A percentile compares a stretch with the other conserved stretches of the same genome.
Evolutionary conservation across 2,329 filamentous ascomycete genomes (phyloP).

Genomic region (Ophiostoma ulmi): DNA sequence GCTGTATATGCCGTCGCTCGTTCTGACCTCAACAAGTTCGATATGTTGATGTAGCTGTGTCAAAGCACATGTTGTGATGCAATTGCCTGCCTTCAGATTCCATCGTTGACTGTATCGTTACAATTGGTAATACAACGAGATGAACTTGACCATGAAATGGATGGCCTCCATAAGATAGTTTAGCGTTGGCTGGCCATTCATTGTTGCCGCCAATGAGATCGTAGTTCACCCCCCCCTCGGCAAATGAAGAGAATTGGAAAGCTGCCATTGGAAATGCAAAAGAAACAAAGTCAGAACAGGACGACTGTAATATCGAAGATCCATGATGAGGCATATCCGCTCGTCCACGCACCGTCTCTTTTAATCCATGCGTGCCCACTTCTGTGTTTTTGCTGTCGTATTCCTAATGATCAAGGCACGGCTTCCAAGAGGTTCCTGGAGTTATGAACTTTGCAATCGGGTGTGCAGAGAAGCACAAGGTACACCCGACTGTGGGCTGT

Average conservation of each 20-base stretch:
- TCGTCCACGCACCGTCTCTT: no score
- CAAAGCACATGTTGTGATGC: neutral
- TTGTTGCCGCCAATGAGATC: neutral
- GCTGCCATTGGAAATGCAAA: neutral
- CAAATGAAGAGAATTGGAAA: neutral
- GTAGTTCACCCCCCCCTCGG: neutral
- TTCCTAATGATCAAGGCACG: neutral
- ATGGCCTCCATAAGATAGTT: neutral
- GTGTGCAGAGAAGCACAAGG: neutral
- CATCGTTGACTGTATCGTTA: neutral
- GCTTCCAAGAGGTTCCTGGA: neutral
- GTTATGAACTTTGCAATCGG: neutral
- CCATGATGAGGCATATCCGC: neutral
- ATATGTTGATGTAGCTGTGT: neutral
- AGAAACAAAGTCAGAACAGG: neutral
- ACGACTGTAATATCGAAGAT: neutral
- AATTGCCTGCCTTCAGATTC: neutral
- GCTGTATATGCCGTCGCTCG: neutral
- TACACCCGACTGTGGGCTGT: neutral
- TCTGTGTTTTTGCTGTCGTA: neutral
- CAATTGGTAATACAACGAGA: neutral
- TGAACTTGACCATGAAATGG: neutral
- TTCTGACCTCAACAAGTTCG: neutral
- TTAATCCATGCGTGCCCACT: neutral
- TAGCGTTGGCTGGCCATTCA: neutral